These are phyloP conservation scores for Babesia bigemina DNA, from an alignment of 169 alveolate genomes.

Conservation along the genomic window DNA sequence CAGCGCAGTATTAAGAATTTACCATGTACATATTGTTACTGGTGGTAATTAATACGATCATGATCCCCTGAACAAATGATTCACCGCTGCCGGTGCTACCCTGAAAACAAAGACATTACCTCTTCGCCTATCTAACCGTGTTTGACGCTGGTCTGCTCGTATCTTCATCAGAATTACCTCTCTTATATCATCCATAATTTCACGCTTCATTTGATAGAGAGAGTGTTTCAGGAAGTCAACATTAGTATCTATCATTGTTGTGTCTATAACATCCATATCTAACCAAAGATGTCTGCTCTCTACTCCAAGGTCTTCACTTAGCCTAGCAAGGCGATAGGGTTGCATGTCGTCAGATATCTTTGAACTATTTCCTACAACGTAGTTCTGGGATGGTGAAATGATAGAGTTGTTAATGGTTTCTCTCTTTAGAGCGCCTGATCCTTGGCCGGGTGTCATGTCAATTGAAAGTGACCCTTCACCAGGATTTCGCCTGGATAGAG, in stretches of 20 bases:
- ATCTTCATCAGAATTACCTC: conserved; percentile 81
- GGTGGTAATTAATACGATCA: not conserved
- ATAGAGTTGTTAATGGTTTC: conserved; percentile 21
- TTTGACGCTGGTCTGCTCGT: conserved; percentile 84
- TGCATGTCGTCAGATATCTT: not conserved
- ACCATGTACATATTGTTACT: too few relatives aligned
- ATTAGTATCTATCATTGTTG: conserved; percentile 85
- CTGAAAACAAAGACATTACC: conserved; percentile 87
- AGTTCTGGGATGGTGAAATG: conserved; percentile 10
- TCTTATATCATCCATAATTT: conserved; percentile 85
- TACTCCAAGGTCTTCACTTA: conserved; percentile 35
- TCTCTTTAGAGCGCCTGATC: not conserved
- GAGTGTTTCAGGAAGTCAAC: conserved; percentile 84
- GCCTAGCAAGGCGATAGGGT: conserved; percentile 2
- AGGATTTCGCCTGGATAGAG: conserved; percentile 8
- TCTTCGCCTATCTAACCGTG: conserved; percentile 84
- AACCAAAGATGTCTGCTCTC: conserved; percentile 73
- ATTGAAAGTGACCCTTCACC: conserved; percentile 2
- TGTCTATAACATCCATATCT: conserved; percentile 89
- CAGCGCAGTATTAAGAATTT: too few relatives aligned
- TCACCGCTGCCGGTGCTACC: conserved; percentile 81
- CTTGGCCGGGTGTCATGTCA: conserved; percentile 10
- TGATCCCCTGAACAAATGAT: conserved; percentile 28
- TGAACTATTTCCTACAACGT: not conserved
- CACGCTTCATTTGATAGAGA: conserved; percentile 86